Percentiles rank a stretch among this genome's conserved stretches.
Evolutionary conservation across 805 yeast species (phyloP).

Genomic region (Nakazawaea holstii): DNA sequence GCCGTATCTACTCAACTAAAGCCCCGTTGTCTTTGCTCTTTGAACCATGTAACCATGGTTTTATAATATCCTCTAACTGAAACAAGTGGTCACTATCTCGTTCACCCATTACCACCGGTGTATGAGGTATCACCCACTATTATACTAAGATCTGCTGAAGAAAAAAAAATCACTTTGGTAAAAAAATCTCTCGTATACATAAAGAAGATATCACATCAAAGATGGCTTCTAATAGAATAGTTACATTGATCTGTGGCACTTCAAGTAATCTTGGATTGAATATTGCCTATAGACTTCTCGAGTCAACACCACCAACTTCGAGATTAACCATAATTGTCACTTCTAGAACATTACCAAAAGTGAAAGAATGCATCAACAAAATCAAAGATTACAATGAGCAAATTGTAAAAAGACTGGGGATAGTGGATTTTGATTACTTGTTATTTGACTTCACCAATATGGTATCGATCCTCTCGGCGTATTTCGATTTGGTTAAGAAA

Average conservation of each 20-base stretch:
- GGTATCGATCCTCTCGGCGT: constrained; percentile 77
- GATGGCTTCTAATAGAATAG: too few relatives aligned
- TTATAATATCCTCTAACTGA: too few relatives aligned
- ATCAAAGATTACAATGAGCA: constrained; percentile 42
- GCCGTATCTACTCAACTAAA: too few relatives aligned
- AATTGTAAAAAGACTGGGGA: constrained; percentile 38
- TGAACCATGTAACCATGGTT: too few relatives aligned
- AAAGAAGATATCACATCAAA: too few relatives aligned
- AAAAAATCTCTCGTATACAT: too few relatives aligned
- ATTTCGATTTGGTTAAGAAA: constrained; percentile 59
- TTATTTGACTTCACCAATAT: constrained; percentile 86
- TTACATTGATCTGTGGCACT: constrained; percentile 32
- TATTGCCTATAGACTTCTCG: constrained; percentile 75
- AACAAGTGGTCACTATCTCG: too few relatives aligned
- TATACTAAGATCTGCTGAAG: too few relatives aligned
- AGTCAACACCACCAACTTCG: constrained; percentile 44
- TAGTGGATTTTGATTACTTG: constrained; percentile 80
- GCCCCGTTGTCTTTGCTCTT: too few relatives aligned
- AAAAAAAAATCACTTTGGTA: too few relatives aligned
- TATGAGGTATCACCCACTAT: too few relatives aligned
- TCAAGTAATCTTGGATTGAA: constrained; percentile 75
- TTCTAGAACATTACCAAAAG: constrained; percentile 83
- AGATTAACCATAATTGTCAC: constrained; percentile 81
- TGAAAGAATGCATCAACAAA: constrained; percentile 60
- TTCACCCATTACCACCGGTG: too few relatives aligned